phyloP scores from a whole-genome alignment of 345 rosid genomes.

The Geranium rotundifolium region DNA sequence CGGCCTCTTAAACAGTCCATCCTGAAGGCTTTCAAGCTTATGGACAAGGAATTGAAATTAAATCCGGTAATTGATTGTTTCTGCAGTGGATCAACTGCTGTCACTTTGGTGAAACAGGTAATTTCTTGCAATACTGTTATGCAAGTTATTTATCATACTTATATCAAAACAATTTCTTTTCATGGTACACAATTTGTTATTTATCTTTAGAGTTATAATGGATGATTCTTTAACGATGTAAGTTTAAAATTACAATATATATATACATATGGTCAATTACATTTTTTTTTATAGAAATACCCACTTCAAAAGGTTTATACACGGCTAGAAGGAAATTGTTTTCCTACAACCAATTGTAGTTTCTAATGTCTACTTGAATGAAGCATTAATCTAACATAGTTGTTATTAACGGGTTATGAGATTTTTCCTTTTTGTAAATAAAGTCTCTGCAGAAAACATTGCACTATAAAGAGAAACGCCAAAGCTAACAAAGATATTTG shows the following conservation, averaged over 20 bases:
- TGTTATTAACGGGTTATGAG: no score
- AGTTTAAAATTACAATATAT: background rate
- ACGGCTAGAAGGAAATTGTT: no score
- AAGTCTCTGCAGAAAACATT: no score
- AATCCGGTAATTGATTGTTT: slow-evolving; percentile 87
- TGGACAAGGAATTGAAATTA: slow-evolving; percentile 75
- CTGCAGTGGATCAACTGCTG: slow-evolving; percentile 97
- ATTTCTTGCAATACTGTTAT: background rate
- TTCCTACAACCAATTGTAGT: no score
- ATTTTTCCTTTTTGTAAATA: no score
- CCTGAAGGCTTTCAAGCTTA: slow-evolving; percentile 64
- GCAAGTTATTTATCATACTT: no score
- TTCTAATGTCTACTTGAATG: no score
- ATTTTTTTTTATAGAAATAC: no score
- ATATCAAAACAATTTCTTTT: background rate
- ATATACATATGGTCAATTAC: background rate
- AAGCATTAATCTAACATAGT: background rate
- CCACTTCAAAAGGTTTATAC: no score
- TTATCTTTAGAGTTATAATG: background rate
- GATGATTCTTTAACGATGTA: no score
- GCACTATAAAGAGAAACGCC: no score
- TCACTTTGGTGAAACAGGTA: slow-evolving; percentile 85
- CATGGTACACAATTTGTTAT: background rate
- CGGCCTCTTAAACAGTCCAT: slow-evolving; percentile 56
- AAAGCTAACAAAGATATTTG: no score